These are phyloP conservation scores for Zea luxurians DNA, from an alignment of 176 grass and related monocot genomes.

Conservation along the genomic window DNA sequence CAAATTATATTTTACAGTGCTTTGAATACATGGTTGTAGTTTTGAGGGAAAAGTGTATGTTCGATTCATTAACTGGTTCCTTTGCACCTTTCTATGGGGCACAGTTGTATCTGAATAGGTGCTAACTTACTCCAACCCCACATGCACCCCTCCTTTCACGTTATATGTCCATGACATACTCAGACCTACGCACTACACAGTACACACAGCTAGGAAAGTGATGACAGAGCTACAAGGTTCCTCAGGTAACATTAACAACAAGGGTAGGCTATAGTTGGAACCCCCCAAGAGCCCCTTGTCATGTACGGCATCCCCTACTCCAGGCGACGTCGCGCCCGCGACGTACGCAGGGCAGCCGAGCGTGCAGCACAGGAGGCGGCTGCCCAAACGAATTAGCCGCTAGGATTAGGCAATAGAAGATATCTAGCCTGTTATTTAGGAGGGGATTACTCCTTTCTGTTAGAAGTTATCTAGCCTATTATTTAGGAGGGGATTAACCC, in stretches of 20 bases:
- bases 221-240: not conserved
- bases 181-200: not conserved
- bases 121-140: not conserved
- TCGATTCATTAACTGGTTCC: not conserved
- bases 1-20: slow-evolving; percentile 9
- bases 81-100: not conserved
- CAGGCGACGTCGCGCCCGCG: no score
- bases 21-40: not conserved
- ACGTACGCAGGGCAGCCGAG: no score
- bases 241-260: not conserved
- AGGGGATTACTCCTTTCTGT: no score
- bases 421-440: no score
- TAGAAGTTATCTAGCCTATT: no score
- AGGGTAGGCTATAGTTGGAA: no score
- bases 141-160: not conserved
- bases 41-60: not conserved
- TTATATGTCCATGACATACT: not conserved
- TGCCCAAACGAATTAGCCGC: no score
- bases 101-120: not conserved
- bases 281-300: no score
- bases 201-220: not conserved
- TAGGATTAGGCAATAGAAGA: no score
- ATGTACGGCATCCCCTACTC: no score
- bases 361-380: no score
- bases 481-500: no score